A percentile compares a stretch with the other conserved stretches of the same genome.
Conservation (phyloP, 1,284 basidiomycete species). For the Austroboletus niveus region DNA sequence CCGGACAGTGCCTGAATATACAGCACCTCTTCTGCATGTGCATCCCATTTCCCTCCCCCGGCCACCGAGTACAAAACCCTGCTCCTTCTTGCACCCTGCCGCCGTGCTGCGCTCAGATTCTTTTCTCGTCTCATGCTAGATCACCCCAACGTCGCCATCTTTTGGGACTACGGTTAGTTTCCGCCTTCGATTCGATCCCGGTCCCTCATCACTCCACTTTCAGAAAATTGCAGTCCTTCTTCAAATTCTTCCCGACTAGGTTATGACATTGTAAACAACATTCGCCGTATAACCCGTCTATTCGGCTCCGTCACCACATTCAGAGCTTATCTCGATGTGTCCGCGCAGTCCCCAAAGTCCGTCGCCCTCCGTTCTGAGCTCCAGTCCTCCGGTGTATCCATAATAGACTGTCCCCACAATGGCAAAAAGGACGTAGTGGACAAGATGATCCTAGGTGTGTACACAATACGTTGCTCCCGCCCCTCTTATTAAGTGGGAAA, state of each 20-base stretch:
- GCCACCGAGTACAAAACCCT: conserved; percentile 22
- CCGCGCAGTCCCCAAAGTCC: conserved; percentile 32
- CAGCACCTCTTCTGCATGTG: conserved; percentile 16
- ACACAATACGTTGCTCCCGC: background rate
- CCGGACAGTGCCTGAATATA: conserved; percentile 12
- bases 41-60: conserved; percentile 6
- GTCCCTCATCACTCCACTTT: conserved; percentile 1
- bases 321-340: conserved; percentile 53
- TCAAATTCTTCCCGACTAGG: conserved; percentile 40
- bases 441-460: conserved; percentile 39
- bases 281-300: conserved; percentile 40
- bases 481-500: conserved; percentile 10
- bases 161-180: conserved; percentile 61
- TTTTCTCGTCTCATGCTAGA: conserved; percentile 29
- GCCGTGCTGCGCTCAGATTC: conserved; percentile 9
- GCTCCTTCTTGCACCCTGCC: background rate
- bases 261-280: conserved; percentile 43
- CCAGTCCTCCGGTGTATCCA: conserved; percentile 57
- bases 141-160: conserved; percentile 48
- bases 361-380: conserved; percentile 49
- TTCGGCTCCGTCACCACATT: conserved; percentile 47
- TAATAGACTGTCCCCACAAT: conserved; percentile 58
- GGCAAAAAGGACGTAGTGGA: conserved; percentile 47
- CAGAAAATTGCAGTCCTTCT: conserved; percentile 58
- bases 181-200: background rate